These are phyloP conservation scores for Cardamine occulta DNA, from an alignment of 345 rosid genomes.

Conservation along the genomic window DNA sequence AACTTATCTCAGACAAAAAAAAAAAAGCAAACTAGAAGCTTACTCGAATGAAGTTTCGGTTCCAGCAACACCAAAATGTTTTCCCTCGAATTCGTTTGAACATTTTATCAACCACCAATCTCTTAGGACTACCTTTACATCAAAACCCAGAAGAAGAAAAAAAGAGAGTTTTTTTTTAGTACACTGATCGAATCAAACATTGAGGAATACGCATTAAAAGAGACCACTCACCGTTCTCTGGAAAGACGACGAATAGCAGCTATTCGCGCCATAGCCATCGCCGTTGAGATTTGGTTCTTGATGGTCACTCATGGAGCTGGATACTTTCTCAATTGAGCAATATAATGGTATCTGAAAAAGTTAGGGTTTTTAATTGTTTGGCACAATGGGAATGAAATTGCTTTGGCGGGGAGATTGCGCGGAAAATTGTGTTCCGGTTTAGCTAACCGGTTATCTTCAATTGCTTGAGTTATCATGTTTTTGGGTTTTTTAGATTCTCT, in stretches of 20 bases:
- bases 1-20: not conserved
- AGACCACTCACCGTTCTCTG: conserved; percentile 34
- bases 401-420: conserved; percentile 34
- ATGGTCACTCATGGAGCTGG: conserved; percentile 26
- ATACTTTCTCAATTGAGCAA: not conserved
- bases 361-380: conserved; percentile 31
- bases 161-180: not conserved
- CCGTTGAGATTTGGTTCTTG: not conserved
- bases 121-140: conserved; percentile 55
- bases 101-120: conserved; percentile 84
- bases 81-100: conserved; percentile 52
- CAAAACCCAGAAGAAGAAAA: not conserved
- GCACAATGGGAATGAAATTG: not conserved
- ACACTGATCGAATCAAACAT: not conserved
- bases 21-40: not conserved
- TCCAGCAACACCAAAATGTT: conserved; percentile 78
- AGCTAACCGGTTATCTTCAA: too few relatives aligned
- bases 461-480: too few relatives aligned
- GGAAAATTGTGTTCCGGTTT: not conserved
- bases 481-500: too few relatives aligned
- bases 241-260: conserved; percentile 4
- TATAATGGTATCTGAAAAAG: not conserved
- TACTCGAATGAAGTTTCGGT: conserved; percentile 51
- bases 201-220: not conserved
- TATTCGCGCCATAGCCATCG: not conserved